Conservation (phyloP, 139 green algal species). For the Ettlia oleoabundans region DNA sequence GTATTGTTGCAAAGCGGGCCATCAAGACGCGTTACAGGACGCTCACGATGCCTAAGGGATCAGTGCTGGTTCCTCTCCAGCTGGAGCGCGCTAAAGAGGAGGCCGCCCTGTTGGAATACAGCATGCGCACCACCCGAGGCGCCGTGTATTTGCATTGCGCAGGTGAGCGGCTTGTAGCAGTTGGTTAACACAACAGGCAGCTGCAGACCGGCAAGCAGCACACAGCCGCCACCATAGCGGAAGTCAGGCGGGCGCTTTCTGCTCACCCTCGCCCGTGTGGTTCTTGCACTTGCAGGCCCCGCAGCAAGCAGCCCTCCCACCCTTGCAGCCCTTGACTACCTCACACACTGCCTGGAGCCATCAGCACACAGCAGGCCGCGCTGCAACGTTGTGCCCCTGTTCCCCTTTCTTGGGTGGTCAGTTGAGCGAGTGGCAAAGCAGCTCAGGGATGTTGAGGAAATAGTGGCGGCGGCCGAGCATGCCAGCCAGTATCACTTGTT, state of each 20-base stretch:
- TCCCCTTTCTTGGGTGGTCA: slow-evolving; percentile 32
- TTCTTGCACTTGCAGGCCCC: background rate
- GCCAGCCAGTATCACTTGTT: background rate
- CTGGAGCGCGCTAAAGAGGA: slow-evolving; percentile 7
- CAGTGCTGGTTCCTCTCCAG: slow-evolving; percentile 11
- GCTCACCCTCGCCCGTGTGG: background rate
- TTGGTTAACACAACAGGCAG: background rate
- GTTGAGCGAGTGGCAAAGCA: slow-evolving; percentile 6
- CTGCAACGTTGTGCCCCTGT: slow-evolving; percentile 29
- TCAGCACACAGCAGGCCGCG: slow-evolving; percentile 8
- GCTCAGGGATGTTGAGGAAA: slow-evolving; percentile 18
- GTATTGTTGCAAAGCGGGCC: background rate
- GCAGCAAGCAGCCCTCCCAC: slow-evolving; percentile 15
- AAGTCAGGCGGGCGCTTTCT: slow-evolving; percentile 6
- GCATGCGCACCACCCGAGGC: background rate
- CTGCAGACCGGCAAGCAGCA: background rate
- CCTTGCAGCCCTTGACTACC: slow-evolving; percentile 23
- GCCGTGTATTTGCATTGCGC: slow-evolving; percentile 12
- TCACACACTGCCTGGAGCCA: slow-evolving; percentile 26
- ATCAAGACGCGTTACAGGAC: background rate
- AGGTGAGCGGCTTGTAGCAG: background rate
- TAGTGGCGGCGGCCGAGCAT: slow-evolving; percentile 33
- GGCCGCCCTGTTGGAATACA: slow-evolving; percentile 12
- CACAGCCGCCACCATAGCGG: background rate
- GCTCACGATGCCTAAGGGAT: too few relatives aligned